A percentile compares a stretch with the other conserved stretches of the same genome.
These are phyloP conservation scores for Penicillium odoratum DNA, from an alignment of 495 filamentous ascomycete species.

Conservation along the genomic window DNA sequence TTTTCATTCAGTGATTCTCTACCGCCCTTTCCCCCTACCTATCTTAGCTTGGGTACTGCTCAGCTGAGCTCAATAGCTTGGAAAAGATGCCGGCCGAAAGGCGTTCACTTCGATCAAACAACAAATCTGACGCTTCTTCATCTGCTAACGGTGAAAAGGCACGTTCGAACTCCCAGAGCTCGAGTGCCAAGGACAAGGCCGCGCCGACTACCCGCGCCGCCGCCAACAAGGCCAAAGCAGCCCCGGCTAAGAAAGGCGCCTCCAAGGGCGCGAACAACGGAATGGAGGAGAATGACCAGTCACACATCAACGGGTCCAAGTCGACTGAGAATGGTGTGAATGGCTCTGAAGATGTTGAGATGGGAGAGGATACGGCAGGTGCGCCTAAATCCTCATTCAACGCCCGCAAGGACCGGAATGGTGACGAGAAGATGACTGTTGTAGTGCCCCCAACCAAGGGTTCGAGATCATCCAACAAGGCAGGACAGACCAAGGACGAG, in stretches of 20 bases:
- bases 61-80: conserved; percentile 39
- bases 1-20: conserved; percentile 17
- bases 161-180: conserved; percentile 52
- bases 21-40: conserved; percentile 27
- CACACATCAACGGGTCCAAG: conserved; percentile 69
- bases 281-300: conserved; percentile 59
- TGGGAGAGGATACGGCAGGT: conserved; percentile 72
- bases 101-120: conserved; percentile 58
- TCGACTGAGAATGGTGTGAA: conserved; percentile 74
- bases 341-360: conserved; percentile 76
- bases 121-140: conserved; percentile 54
- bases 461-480: conserved; percentile 61
- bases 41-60: conserved; percentile 35
- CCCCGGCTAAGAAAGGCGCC: conserved; percentile 50
- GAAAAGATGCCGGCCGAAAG: conserved; percentile 57
- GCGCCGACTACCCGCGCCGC: conserved; percentile 45
- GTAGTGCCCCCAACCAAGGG: conserved; percentile 78
- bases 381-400: conserved; percentile 53
- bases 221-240: conserved; percentile 51
- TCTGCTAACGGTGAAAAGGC: conserved; percentile 59
- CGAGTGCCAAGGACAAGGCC: conserved; percentile 50
- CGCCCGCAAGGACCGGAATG: conserved; percentile 68
- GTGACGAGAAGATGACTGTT: conserved; percentile 82
- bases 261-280: conserved; percentile 50
- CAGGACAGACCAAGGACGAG: conserved; percentile 61